Evolutionary conservation across 768 basidiomycete species (phyloP), one percentile per base, ranked within the genome.

Genomic region (Nevesoporus exiguus): DNA sequence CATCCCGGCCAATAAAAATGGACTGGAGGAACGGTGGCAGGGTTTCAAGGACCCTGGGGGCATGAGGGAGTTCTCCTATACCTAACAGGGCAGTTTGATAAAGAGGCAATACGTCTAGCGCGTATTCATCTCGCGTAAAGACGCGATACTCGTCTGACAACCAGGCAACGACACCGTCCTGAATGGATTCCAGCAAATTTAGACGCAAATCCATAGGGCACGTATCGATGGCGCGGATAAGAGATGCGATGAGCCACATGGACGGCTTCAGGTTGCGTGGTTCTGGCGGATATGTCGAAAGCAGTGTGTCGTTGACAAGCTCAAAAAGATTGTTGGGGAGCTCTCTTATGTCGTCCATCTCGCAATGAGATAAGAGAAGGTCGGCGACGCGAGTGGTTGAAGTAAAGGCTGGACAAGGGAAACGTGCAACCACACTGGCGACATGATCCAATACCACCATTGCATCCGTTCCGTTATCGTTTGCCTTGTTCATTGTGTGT

Each of bases 241-340:
- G 67, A 5, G 84, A 76, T 36, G 82, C 73, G 19, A 83, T 70
- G 57, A 87, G 72, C 88, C 87, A 90, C 56, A 81, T 72, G 33
- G 80, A 78, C 34, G 76, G 75, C 48, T 79, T 74, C 62, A 77
- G 75, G 60, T 81, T 78, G 44, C 73, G 72, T 5, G 79, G 75
- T 19, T 78, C 77, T 0, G 88, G 86, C 0, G 89, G 89, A 69
- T 92, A 92, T 9, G 79, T 78, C 9, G 79, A 74, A 21, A 73
- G 69, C 53, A 91, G 73, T 0, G 81, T 81, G 40, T 81, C 79
- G 55, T 84, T 82, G 49, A 83, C 74, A 50, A 88, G 79, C 42
- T 82, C 79, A 27, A 89, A 66, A 15, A 90, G 62, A 22, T 70
- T 64, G 14, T 71, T 68, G 3, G 89, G 86, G 1, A 86, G 65